phyloP scores from a whole-genome alignment of 1,139 yeast genomes.

The Saccharomyces hybrid region DNA sequence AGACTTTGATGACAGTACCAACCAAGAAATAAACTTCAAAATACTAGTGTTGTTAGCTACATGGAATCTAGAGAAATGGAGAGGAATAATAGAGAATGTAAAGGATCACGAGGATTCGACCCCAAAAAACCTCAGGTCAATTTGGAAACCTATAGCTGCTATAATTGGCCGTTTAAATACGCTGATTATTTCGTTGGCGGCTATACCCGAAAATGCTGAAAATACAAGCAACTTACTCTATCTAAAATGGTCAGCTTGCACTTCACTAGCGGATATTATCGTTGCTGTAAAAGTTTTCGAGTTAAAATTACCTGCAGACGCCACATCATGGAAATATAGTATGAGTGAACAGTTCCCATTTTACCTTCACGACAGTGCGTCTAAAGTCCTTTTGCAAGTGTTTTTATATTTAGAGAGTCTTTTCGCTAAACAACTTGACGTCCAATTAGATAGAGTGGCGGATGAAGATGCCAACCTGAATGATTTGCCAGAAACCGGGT shows the following conservation, averaged over 20 bases:
- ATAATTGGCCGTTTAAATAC: slow-evolving; percentile 13
- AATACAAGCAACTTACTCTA: slow-evolving; percentile 5
- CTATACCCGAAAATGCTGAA: slow-evolving; percentile 1
- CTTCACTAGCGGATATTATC: slow-evolving; percentile 24
- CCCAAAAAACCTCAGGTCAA: slow-evolving; percentile 8
- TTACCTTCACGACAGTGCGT: slow-evolving; percentile 13
- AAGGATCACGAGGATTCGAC: neutral
- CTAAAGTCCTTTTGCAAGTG: slow-evolving; percentile 25
- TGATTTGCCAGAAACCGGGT: slow-evolving; percentile 26
- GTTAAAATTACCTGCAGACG: slow-evolving; percentile 22
- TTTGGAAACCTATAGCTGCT: slow-evolving; percentile 11
- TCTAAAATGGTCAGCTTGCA: slow-evolving; percentile 19
- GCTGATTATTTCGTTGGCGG: slow-evolving; percentile 9
- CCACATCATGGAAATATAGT: slow-evolving; percentile 17
- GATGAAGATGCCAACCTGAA: slow-evolving; percentile 53
- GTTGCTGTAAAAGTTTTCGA: slow-evolving; percentile 31
- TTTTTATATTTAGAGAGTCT: slow-evolving; percentile 34
- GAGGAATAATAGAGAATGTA: slow-evolving; percentile 9
- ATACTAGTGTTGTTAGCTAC: slow-evolving; percentile 22
- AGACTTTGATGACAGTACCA: slow-evolving; percentile 10
- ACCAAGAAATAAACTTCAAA: slow-evolving; percentile 20
- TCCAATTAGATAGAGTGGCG: slow-evolving; percentile 46
- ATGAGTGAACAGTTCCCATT: slow-evolving; percentile 16
- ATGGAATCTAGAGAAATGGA: slow-evolving; percentile 29
- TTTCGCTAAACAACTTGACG: slow-evolving; percentile 22